These are phyloP conservation scores for Sutorius eximius DNA, from an alignment of 1,284 basidiomycete genomes.

Conservation along the genomic window DNA sequence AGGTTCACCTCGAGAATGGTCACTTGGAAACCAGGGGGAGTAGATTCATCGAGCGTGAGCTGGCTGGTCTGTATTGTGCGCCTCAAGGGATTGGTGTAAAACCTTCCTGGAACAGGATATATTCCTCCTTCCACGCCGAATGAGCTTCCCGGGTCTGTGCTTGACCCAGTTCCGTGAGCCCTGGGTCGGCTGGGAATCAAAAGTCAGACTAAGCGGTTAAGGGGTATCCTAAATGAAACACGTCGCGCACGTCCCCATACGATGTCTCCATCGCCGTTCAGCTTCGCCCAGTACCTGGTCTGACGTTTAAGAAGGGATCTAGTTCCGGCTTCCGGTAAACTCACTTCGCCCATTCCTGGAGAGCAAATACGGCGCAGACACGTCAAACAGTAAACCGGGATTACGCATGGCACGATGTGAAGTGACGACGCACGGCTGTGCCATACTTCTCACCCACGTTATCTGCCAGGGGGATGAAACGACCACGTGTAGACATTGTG, in stretches of 20 bases:
- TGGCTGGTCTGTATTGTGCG: background rate
- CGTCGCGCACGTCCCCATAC: slow-evolving; percentile 68
- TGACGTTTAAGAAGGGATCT: background rate
- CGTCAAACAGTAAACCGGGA: too few relatives aligned
- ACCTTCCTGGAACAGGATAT: background rate
- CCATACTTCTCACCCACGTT: background rate
- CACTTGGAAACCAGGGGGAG: background rate
- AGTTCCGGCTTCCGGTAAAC: slow-evolving; percentile 10
- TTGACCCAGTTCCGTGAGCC: slow-evolving; percentile 63
- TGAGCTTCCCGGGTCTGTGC: slow-evolving; percentile 27
- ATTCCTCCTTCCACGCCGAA: background rate
- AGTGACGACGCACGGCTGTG: too few relatives aligned
- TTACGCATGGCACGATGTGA: too few relatives aligned
- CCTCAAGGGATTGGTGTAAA: background rate
- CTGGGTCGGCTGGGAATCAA: slow-evolving; percentile 52
- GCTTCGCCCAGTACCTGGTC: slow-evolving; percentile 60
- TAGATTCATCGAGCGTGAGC: background rate
- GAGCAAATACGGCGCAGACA: background rate
- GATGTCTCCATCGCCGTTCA: slow-evolving; percentile 69
- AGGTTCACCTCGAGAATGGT: background rate
- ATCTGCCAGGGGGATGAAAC: background rate
- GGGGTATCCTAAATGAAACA: background rate
- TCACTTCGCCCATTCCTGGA: slow-evolving; percentile 54
- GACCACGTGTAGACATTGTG: too few relatives aligned
- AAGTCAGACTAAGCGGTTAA: too few relatives aligned